phyloP scores from a whole-genome alignment of 768 basidiomycete species.

The Kwoniella newhampshirensis region DNA sequence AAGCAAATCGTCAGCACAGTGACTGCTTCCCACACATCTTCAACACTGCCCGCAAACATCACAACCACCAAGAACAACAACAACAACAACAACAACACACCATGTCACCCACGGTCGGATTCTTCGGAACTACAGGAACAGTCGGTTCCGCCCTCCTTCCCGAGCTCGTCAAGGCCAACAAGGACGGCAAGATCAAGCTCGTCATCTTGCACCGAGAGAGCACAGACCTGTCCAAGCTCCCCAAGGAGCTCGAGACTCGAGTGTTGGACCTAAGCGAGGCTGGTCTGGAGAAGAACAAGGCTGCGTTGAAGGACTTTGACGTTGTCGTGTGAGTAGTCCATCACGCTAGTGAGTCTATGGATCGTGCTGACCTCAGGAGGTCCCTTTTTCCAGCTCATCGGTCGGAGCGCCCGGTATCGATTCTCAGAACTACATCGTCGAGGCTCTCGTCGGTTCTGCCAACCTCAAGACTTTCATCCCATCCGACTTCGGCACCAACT shows the following conservation, averaged over 20 bases:
- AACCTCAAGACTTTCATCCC: slow-evolving; percentile 18
- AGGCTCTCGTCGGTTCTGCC: slow-evolving; percentile 4
- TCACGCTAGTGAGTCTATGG: background rate
- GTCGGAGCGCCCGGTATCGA: slow-evolving; percentile 6
- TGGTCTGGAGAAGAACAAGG: slow-evolving; percentile 2
- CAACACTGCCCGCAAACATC: too few relatives aligned
- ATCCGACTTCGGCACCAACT: slow-evolving; percentile 21
- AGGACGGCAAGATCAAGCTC: slow-evolving; percentile 11
- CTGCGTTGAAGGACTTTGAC: slow-evolving; percentile 7
- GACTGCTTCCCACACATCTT: too few relatives aligned
- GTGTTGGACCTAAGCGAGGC: slow-evolving; percentile 5
- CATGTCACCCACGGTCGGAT: slow-evolving; percentile 9
- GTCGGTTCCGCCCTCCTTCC: slow-evolving; percentile 9
- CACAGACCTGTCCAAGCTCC: slow-evolving; percentile 12
- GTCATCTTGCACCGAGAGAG: slow-evolving; percentile 14
- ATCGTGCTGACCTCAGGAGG: too few relatives aligned
- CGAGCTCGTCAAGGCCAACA: slow-evolving; percentile 6
- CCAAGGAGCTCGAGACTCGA: slow-evolving; percentile 7
- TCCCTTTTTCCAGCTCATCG: slow-evolving; percentile 27
- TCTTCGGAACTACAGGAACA: slow-evolving; percentile 11
- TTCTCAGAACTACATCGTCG: slow-evolving; percentile 12
- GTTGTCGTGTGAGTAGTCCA: slow-evolving; percentile 13
- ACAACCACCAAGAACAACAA: too few relatives aligned
- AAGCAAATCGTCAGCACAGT: too few relatives aligned
- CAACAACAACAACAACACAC: too few relatives aligned